phyloP scores from a whole-genome alignment of 1,139 yeast species.

The Yamadazyma aaseri region DNA sequence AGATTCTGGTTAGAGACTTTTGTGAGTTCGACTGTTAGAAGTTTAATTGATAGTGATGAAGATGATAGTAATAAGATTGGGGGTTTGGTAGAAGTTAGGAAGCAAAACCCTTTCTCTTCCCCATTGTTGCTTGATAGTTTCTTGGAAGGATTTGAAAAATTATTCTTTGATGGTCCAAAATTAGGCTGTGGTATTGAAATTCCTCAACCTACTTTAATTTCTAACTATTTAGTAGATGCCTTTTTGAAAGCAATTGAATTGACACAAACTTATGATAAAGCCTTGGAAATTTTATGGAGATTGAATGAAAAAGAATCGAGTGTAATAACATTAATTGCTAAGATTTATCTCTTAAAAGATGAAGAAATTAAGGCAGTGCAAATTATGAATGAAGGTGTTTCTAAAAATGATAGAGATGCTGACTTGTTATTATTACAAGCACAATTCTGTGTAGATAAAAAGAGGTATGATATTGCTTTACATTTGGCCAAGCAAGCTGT shows the following conservation, averaged over 20 bases:
- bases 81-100: slow-evolving; percentile 51
- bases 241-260: slow-evolving; percentile 62
- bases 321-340: slow-evolving; percentile 56
- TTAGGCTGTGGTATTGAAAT: slow-evolving; percentile 67
- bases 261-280: slow-evolving; percentile 62
- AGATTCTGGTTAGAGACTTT: slow-evolving; percentile 66
- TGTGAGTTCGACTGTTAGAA: slow-evolving; percentile 62
- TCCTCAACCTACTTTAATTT: slow-evolving; percentile 66
- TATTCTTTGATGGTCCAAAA: slow-evolving; percentile 65
- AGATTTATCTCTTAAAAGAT: slow-evolving; percentile 55
- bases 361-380: slow-evolving; percentile 79
- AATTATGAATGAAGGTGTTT: slow-evolving; percentile 60
- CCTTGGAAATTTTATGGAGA: slow-evolving; percentile 51
- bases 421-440: slow-evolving; percentile 63
- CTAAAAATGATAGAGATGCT: slow-evolving; percentile 60
- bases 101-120: slow-evolving; percentile 54
- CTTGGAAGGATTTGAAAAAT: slow-evolving; percentile 56
- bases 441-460: slow-evolving; percentile 65
- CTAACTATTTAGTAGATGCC: slow-evolving; percentile 78
- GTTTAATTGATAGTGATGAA: slow-evolving; percentile 68
- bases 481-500: slow-evolving; percentile 74
- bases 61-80: slow-evolving; percentile 52
- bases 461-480: slow-evolving; percentile 69
- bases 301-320: slow-evolving; percentile 46
- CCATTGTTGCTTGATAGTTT: slow-evolving; percentile 52